These are phyloP conservation scores for Tetracladium setigerum DNA, from an alignment of 495 filamentous ascomycete genomes.

Conservation along the genomic window DNA sequence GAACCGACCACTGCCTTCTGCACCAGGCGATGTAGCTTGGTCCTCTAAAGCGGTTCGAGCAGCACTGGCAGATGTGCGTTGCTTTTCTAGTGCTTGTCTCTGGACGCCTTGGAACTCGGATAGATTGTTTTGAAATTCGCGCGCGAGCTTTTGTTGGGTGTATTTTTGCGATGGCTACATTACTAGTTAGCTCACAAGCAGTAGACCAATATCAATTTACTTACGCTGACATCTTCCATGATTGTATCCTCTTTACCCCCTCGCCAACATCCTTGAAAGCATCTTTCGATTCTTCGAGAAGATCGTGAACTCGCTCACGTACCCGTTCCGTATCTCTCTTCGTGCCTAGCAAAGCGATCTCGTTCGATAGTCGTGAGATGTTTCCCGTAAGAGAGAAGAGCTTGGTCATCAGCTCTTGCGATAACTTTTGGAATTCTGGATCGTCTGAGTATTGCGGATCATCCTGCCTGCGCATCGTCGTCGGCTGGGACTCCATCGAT, in stretches of 20 bases:
- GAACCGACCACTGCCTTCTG: constrained; percentile 24
- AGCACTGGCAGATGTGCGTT: constrained; percentile 76
- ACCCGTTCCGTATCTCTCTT: constrained; percentile 85
- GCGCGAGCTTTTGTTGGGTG: constrained; percentile 87
- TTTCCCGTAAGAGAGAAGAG: constrained; percentile 83
- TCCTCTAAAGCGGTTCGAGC: constrained; percentile 67
- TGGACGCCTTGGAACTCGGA: constrained; percentile 88
- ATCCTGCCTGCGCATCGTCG: constrained; percentile 31
- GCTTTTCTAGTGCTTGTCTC: constrained; percentile 81
- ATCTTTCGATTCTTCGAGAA: constrained; percentile 74
- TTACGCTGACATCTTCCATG: constrained; percentile 86
- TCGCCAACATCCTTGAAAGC: constrained; percentile 93
- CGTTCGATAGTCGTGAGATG: constrained; percentile 68
- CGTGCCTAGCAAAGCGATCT: constrained; percentile 80
- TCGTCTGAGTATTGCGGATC: constrained; percentile 87
- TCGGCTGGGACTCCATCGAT: constrained; percentile 61
- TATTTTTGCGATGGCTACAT: constrained; percentile 80
- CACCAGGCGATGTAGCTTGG: constrained; percentile 24
- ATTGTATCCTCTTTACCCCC: constrained; percentile 82
- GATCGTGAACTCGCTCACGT: constrained; percentile 77
- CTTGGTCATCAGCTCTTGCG: constrained; percentile 72
- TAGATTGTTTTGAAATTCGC: constrained; percentile 81
- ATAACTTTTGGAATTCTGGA: constrained; percentile 80
- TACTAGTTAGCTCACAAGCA: constrained; percentile 14
- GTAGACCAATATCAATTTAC: constrained; percentile 21